phyloP scores from a whole-genome alignment of 208 protist genomes.

The Trypanosoma boissoni region DNA sequence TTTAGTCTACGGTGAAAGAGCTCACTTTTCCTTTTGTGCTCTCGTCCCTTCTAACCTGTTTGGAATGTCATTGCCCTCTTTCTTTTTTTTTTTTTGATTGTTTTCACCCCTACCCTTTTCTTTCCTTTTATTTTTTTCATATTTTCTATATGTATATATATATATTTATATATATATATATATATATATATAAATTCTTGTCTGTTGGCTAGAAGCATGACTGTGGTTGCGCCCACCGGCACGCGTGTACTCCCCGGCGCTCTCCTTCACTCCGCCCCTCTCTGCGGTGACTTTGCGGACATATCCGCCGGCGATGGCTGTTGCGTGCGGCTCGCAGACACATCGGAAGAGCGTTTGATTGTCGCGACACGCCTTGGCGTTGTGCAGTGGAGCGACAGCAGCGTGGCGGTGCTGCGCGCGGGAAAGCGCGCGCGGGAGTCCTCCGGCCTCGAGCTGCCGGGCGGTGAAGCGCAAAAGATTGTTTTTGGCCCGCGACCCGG shows the following conservation, averaged over 20 bases:
- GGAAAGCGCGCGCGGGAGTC: slow-evolving; percentile 2
- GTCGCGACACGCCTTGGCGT: slow-evolving; percentile 49
- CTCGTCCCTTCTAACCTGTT: no score
- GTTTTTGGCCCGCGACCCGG: slow-evolving; percentile 56
- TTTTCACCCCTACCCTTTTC: background rate
- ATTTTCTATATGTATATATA: background rate
- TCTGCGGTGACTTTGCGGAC: slow-evolving; percentile 4
- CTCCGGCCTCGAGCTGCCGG: background rate
- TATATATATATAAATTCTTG: slow-evolving; percentile 1
- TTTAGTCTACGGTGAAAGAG: no score
- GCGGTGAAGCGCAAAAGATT: no score
- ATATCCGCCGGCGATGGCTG: slow-evolving; percentile 57
- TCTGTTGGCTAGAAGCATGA: slow-evolving; percentile 15
- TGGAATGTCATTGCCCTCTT: no score
- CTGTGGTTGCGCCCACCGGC: slow-evolving; percentile 23
- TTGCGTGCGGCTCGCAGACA: slow-evolving; percentile 29
- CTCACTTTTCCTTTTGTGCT: no score
- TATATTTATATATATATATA: slow-evolving; percentile 1
- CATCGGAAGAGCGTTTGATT: slow-evolving; percentile 23
- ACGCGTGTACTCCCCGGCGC: slow-evolving; percentile 47
- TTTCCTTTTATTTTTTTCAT: background rate
- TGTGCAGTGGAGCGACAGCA: slow-evolving; percentile 69
- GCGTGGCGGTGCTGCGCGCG: slow-evolving; percentile 41
- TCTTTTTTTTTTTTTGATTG: no score
- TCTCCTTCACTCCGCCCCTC: slow-evolving; percentile 31